phyloP scores from a whole-genome alignment of 1,139 yeast species.

The Kodamaea fungicola region DNA sequence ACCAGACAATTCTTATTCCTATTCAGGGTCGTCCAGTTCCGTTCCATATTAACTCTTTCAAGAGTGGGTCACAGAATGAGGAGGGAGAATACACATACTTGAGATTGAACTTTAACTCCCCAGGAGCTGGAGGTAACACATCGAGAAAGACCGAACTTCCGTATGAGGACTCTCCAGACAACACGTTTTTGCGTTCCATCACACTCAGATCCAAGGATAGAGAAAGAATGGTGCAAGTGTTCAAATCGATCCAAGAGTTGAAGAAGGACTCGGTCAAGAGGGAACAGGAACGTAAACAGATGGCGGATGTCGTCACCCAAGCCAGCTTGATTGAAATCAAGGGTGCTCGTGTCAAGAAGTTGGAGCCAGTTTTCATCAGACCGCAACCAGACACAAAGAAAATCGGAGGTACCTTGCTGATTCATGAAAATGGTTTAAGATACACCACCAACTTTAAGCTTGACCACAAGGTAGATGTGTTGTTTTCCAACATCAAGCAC shows the following conservation, averaged over 20 bases:
- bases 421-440: slow-evolving; percentile 94
- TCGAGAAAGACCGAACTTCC: slow-evolving; percentile 78
- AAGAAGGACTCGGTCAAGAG: slow-evolving; percentile 89
- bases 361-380: slow-evolving; percentile 86
- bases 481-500: slow-evolving; percentile 89
- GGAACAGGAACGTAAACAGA: slow-evolving; percentile 85
- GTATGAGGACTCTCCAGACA: slow-evolving; percentile 83
- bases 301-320: slow-evolving; percentile 94
- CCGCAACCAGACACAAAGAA: slow-evolving; percentile 97
- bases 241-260: slow-evolving; percentile 86
- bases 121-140: slow-evolving; percentile 76
- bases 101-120: slow-evolving; percentile 89
- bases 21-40: slow-evolving; percentile 97
- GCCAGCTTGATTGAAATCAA: slow-evolving; percentile 81
- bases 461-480: slow-evolving; percentile 83
- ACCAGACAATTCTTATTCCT: slow-evolving; percentile 87
- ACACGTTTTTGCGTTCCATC: slow-evolving; percentile 81
- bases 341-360: slow-evolving; percentile 74
- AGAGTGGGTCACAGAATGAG: slow-evolving; percentile 91
- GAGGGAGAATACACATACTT: slow-evolving; percentile 94
- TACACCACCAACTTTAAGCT: slow-evolving; percentile 80
- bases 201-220: slow-evolving; percentile 89
- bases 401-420: slow-evolving; percentile 84
- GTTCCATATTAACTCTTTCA: slow-evolving; percentile 90
- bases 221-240: slow-evolving; percentile 88